Conservation (phyloP, 768 basidiomycete species). For the Tulasnella sp. region DNA sequence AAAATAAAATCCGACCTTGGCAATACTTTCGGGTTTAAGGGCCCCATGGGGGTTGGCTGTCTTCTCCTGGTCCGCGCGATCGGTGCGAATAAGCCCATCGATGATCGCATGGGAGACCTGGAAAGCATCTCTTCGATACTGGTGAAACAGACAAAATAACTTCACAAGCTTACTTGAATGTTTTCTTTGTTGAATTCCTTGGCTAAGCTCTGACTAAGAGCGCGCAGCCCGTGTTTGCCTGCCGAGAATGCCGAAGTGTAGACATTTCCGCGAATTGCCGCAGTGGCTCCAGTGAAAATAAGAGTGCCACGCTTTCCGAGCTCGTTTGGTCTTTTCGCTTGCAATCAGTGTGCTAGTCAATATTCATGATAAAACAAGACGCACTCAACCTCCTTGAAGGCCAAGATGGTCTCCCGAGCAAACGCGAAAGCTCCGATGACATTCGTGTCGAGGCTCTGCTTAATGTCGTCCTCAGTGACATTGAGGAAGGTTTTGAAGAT, state of each 20-base stretch:
- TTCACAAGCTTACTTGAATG: conserved; percentile 51
- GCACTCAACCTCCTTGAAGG: conserved; percentile 46
- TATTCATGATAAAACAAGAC: background rate
- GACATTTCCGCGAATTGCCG: conserved; percentile 58
- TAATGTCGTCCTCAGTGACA: conserved; percentile 55
- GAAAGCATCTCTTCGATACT: background rate
- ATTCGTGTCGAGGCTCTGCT: conserved; percentile 48
- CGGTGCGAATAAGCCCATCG: conserved; percentile 42
- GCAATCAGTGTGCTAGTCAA: conserved; percentile 31
- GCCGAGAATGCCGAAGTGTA: conserved; percentile 60
- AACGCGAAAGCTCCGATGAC: conserved; percentile 61
- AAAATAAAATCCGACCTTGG: conserved; percentile 44
- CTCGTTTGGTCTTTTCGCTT: conserved; percentile 44
- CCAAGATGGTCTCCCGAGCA: conserved; percentile 54
- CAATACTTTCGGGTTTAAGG: conserved; percentile 65
- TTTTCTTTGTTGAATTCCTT: conserved; percentile 73
- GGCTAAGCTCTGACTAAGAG: conserved; percentile 63
- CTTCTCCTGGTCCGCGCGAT: conserved; percentile 40
- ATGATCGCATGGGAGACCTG: conserved; percentile 51
- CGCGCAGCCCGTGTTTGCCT: conserved; percentile 58
- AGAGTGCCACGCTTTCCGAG: conserved; percentile 57
- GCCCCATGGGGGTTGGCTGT: conserved; percentile 45
- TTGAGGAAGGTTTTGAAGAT: conserved; percentile 67
- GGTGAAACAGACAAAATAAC: background rate
- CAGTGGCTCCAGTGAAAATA: conserved; percentile 71